Base-by-base conservation (phyloP, 768 basidiomycete genomes). In the Boletus speciosus region DNA sequence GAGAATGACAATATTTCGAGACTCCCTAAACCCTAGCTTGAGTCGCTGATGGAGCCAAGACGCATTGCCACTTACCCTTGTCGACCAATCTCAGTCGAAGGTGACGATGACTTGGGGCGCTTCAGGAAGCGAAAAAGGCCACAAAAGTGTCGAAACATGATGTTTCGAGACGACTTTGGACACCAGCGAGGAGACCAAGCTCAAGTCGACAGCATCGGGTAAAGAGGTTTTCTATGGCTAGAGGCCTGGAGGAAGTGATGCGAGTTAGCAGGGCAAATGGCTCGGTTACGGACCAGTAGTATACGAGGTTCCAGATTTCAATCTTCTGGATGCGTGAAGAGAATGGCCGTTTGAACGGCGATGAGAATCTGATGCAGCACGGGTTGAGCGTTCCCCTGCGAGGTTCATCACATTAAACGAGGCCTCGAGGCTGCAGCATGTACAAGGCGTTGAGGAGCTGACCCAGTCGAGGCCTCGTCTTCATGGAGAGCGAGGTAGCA, bases 1-100 rank as follows among this genome's bases (percentile, higher is more conserved):
- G 29, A 67, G 54, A 45, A 66, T 21, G 50, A 66, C 21, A 2
- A 68, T 51, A 14, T 61, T 61, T 39, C 38, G 47, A 21, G 40
- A 59, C 10, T 43, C 32, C 39, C 57, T 57, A 25, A 2, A 1
- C 27, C 27, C n/a, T 15, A 11, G n/a, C 15, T 19, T 54, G 49
- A 57, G 53, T 52, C 38, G 32, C 23, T 11, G 29, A 23, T 29
- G 38, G 34, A 2, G 29, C n/a, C 27, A 23, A 41, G 54, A 53
- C 21, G 8, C 8, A 7, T 34, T 5, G 41, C 35, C 21, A 36
- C 62, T 55, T 37, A 52, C 61, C 61, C 49, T 53, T 23, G 49
- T 43, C 21, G 45, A 25, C 31, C 31, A 32, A 32, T 32, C 4
- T 39, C 14, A 12, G 32, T 1, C 1, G 34, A 50, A 21, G 21